These are phyloP conservation scores for Pseudocercospora ulei DNA, from an alignment of 2,329 filamentous ascomycete genomes.

Conservation along the genomic window DNA sequence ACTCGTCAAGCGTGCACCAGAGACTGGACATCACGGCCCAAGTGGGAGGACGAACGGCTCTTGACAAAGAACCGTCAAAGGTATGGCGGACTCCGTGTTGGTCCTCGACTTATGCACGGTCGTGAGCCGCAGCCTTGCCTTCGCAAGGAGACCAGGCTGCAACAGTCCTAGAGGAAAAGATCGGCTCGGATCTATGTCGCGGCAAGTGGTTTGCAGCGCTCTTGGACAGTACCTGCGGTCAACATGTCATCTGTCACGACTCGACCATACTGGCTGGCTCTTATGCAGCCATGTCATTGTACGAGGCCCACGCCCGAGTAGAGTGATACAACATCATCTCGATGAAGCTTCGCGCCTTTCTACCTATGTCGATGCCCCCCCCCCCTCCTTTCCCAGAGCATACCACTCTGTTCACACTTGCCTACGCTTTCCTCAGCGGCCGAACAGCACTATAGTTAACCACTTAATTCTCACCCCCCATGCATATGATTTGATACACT, in stretches of 20 bases:
- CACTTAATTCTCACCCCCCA: too few relatives aligned
- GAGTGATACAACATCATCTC: too few relatives aligned
- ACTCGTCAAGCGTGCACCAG: background rate
- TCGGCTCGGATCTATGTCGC: conserved; percentile 2
- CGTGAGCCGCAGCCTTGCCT: conserved; percentile 6
- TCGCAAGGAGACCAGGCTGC: background rate
- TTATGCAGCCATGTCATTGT: too few relatives aligned
- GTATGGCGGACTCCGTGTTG: background rate
- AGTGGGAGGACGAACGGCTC: background rate
- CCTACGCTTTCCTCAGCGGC: background rate
- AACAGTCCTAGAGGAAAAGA: background rate
- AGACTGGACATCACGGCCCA: conserved; percentile 2
- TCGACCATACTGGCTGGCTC: too few relatives aligned
- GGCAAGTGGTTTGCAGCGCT: conserved; percentile 1
- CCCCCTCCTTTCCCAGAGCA: background rate
- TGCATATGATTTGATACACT: conserved; percentile 6
- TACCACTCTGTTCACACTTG: background rate
- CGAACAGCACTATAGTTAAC: background rate
- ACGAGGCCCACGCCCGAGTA: too few relatives aligned
- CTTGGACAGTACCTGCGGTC: background rate
- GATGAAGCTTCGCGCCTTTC: too few relatives aligned
- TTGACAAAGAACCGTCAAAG: too few relatives aligned
- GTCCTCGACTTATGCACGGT: background rate
- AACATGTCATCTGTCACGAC: background rate
- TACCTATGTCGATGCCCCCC: background rate